Conservation (phyloP, 371 early-diverging fungal species). For the Chytridium lagenaria region DNA sequence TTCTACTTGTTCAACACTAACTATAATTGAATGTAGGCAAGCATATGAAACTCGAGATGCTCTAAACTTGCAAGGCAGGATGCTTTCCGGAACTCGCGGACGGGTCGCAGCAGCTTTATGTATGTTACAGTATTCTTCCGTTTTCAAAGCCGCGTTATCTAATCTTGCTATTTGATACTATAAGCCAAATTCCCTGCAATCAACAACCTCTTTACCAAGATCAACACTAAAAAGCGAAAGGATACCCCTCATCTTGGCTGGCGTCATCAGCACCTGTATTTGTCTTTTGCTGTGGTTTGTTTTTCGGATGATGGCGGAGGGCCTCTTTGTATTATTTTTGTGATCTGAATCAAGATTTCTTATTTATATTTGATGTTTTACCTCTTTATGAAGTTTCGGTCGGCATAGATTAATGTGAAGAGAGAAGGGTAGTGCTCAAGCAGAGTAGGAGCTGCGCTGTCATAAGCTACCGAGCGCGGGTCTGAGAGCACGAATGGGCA, state of each 20-base stretch:
- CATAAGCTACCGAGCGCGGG: too few species aligned
- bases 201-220: conserved; percentile 66
- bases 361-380: too few species aligned
- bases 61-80: conserved; percentile 61
- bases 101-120: conserved; percentile 60
- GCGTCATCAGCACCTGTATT: conserved; percentile 65
- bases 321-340: not conserved
- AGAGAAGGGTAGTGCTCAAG: too few species aligned
- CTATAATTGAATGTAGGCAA: conserved; percentile 52
- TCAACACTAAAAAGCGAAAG: conserved; percentile 66
- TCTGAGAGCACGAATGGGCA: too few species aligned
- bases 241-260: conserved; percentile 71
- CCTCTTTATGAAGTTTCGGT: too few species aligned
- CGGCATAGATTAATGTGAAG: too few species aligned
- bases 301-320: not conserved
- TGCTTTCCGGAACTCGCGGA: conserved; percentile 56
- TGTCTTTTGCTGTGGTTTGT: conserved; percentile 57
- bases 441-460: too few species aligned
- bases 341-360: too few species aligned
- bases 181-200: conserved; percentile 62
- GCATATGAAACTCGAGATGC: conserved; percentile 67
- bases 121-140: too few species aligned
- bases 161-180: not conserved
- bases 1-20: not conserved
- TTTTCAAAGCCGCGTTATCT: not conserved